Evolutionary conservation across 345 rosid genomes (phyloP), one percentile per base, ranked within the genome.

Genomic region (Lepidium didymum): DNA sequence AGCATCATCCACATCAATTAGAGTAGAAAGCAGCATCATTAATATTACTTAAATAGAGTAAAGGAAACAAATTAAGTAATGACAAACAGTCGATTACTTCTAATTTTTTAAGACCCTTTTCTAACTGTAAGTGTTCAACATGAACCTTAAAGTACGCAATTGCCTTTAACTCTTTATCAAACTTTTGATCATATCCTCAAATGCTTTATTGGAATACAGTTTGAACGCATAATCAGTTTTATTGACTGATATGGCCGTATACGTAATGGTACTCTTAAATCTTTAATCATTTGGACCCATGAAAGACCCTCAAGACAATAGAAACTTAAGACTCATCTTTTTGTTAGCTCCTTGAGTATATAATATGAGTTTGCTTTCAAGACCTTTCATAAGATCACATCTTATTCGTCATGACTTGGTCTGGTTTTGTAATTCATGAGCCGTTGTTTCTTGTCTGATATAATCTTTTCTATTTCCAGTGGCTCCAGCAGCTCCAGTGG

Each of bases 141-240:
- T 55, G 55, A 43, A 25, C 29, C 47, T 54, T 34, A 42, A 59
- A 73, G 68, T 59, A 60, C 23, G 6, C 62, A 50, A 42, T 59
- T 73, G 34, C 16, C 36, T 73, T 33, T 19, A 57, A 27, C 21
- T 64, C 53, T 61, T 64, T 46, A 73, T 11, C 25, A 42, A 47
- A 52, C 27, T 43, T 73, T 56, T 50, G 7, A 56, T 56, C 35
- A 73, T 57, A 16, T 46, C 69, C 16, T 59, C 47, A 57, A 66
- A 21, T 67, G 62, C 62, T 51, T 66, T 67, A 51, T 66, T 66
- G 53, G 78, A 45, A 18, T 68, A 38, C 53, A 61, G 45, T 75
- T 38, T 75, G 64, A 61, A 75, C 59, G 38, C 65, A 68, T 68
- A 37, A 37, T 62, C 58, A 54, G 33, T 52, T 18, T 27, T 53